Evolutionary conservation across 129 eudicot species (phyloP).

Genomic region (Flaveria linearis): DNA sequence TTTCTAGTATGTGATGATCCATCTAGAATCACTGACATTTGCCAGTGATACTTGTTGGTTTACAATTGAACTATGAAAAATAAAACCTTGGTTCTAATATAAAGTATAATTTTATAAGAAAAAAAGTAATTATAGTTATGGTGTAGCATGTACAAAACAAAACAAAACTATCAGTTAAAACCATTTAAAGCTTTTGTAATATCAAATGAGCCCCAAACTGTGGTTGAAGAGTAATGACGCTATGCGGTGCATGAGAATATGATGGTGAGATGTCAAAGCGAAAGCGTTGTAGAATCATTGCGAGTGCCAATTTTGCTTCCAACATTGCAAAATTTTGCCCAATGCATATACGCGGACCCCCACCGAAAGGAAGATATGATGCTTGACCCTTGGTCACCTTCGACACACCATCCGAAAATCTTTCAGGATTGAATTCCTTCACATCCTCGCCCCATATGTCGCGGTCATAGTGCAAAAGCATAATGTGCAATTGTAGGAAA

Average conservation of each 20-base stretch:
- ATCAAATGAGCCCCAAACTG: conserved; percentile 24
- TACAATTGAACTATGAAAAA: too few species aligned
- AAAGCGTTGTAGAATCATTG: conserved; percentile 21
- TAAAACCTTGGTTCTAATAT: too few species aligned
- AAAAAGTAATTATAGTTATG: too few species aligned
- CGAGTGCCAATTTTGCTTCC: conserved; percentile 25
- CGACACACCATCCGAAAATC: conserved; percentile 27
- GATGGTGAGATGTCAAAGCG: conserved; percentile 22
- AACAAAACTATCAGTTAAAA: background rate
- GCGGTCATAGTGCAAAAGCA: conserved; percentile 19
- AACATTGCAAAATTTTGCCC: conserved; percentile 14
- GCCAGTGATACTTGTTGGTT: too few species aligned
- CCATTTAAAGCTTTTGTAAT: conserved; percentile 9
- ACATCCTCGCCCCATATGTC: conserved; percentile 38
- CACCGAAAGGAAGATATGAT: conserved; percentile 27
- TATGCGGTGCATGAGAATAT: conserved; percentile 24
- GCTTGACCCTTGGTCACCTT: conserved; percentile 29
- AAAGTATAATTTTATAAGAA: too few species aligned
- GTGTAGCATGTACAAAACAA: background rate
- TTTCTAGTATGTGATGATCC: too few species aligned
- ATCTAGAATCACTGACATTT: too few species aligned
- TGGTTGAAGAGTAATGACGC: conserved; percentile 13
- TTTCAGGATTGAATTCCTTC: conserved; percentile 34
- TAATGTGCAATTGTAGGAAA: conserved; percentile 5
- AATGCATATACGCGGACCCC: conserved; percentile 29